These are phyloP conservation scores for Puccinia triticina DNA, from an alignment of 1,284 basidiomycete species.

Conservation along the genomic window DNA sequence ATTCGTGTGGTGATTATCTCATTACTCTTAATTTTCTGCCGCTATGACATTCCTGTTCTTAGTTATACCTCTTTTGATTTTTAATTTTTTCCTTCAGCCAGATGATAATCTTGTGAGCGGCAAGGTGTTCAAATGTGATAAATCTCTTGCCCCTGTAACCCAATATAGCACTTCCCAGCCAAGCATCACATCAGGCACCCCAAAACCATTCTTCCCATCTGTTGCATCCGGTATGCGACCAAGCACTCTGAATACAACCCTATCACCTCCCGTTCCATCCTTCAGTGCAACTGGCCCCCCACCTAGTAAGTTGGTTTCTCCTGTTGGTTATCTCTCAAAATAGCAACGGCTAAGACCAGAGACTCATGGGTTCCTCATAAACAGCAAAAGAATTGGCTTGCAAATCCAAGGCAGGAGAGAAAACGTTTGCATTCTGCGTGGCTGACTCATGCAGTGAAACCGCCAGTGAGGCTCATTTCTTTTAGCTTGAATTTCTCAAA, in stretches of 20 bases:
- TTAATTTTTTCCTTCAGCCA: background rate
- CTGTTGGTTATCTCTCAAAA: background rate
- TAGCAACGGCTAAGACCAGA: background rate
- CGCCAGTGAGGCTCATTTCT: conserved; percentile 12
- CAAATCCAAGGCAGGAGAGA: conserved; percentile 7
- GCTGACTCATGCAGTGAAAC: conserved; percentile 21
- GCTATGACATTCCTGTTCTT: background rate
- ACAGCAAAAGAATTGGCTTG: conserved; percentile 36
- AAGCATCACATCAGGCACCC: background rate
- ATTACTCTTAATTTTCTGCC: background rate
- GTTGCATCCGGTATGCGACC: background rate
- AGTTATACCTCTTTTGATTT: background rate
- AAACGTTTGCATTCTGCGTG: conserved; percentile 26
- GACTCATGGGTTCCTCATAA: background rate
- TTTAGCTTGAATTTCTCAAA: background rate
- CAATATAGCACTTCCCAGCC: background rate
- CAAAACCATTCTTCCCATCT: background rate
- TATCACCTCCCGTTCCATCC: background rate
- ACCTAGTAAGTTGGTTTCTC: conserved; percentile 23
- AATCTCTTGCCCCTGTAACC: conserved; percentile 26
- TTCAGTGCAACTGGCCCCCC: conserved; percentile 4
- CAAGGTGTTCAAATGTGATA: conserved; percentile 15
- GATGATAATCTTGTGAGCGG: background rate
- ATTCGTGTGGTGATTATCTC: background rate
- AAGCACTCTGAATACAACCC: background rate